A percentile compares a stretch with the other conserved stretches of the same genome.
Conservation (phyloP, 768 basidiomycete genomes). For the Suillus variegatus region DNA sequence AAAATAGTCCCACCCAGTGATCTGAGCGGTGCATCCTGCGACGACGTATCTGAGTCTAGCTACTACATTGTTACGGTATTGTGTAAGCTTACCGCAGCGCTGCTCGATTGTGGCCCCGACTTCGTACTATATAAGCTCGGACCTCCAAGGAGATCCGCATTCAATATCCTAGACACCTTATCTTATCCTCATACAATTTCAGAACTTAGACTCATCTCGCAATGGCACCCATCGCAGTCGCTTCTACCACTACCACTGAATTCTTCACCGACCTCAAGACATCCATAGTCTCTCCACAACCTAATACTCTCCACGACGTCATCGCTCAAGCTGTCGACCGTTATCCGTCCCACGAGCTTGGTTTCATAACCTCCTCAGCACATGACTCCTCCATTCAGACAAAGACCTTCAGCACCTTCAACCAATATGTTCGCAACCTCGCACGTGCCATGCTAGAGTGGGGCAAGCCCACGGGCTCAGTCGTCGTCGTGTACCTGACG, state of each 20-base stretch:
- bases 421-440: conserved; percentile 16
- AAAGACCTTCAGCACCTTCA: conserved; percentile 25
- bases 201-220: background rate
- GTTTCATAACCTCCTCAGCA: conserved; percentile 29
- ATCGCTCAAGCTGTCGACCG: conserved; percentile 21
- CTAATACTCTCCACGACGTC: conserved; percentile 23
- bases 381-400: conserved; percentile 31
- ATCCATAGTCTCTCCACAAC: background rate
- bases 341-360: conserved; percentile 28
- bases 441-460: conserved; percentile 24
- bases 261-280: conserved; percentile 6
- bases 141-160: conserved; percentile 8
- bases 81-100: conserved; percentile 1
- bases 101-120: background rate
- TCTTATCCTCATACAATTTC: background rate
- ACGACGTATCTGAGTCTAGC: background rate
- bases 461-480: conserved; percentile 27
- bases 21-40: background rate
- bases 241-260: conserved; percentile 14
- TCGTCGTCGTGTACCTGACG: conserved; percentile 31
- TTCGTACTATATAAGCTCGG: conserved; percentile 23
- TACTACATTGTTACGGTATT: background rate
- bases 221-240: conserved; percentile 20
- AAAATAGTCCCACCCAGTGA: too few relatives aligned
- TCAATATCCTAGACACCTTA: conserved; percentile 9